Base-by-base conservation (phyloP, 257 asterid species). In the Leptodermis oblonga region DNA sequence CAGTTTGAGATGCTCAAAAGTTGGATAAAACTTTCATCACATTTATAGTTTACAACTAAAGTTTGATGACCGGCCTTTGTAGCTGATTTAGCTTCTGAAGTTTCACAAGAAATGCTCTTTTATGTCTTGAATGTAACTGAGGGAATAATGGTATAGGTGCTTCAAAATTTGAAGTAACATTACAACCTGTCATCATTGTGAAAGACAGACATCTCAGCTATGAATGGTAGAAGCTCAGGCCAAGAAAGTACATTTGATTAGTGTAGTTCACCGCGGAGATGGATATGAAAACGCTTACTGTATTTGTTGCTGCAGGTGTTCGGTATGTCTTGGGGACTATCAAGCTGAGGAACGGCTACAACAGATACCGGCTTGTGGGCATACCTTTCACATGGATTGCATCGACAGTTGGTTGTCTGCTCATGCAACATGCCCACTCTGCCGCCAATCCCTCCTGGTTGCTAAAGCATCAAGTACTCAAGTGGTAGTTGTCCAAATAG, bases 311-410 rank as follows among this genome's bases (percentile, higher is more conserved):
- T 28, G 17, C 80, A 90, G 96, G 70, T 90, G 97, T 74, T 88
- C 96, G 0, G 96, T 90, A 28, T 90, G 97, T 82, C 90, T 90
- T 4, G 88, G 89, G 31, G 97, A 90, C 37, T 90, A 88, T 82
- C 78, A 81, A 73, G 84, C 83, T 11, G 95, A 87, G 64, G 96
- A 86, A 18, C 83, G 67, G 71, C 92, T 90, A 22, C 97, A 90
- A 74, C 96, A 85, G 79, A 86, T 90, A 80, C 97, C 97, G 14
- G 84, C 73, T 2, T 90, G 96, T 58, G 91, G 88, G 48, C 97
- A 90, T 78, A 86, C 90, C 10, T 90, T 90, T 78, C 97, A 90
- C 82, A 83, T 85, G 87, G 82, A 84, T 5, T 90, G 97, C 86
- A 90, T 90, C 11, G 92, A 88, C 76, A 86, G 73, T 66, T 90